Base-by-base conservation (phyloP, 1,284 basidiomycete species). In the Tausonia pullulans region DNA sequence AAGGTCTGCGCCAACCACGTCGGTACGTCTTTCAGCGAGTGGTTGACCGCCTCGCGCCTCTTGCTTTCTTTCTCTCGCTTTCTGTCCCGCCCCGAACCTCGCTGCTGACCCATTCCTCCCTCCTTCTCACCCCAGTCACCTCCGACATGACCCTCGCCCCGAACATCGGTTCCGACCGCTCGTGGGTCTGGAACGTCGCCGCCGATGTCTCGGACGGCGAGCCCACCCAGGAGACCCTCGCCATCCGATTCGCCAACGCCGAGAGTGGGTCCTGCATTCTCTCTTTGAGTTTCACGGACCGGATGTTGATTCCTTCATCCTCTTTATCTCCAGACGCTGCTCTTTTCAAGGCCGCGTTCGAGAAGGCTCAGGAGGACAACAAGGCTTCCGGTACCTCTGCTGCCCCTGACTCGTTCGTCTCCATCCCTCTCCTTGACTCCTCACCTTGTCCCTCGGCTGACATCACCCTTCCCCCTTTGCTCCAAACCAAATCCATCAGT, bases 1-100 rank as follows among this genome's bases (percentile, higher is more conserved):
- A 98, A 99, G 79, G 94, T 98, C 76, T 98, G 96, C 80, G 96
- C 96, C 68, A 99, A 99, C 81, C 96, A 98, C 80, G 80, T 84
- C 71, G 84, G 95, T 97, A 74, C 79, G 91, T 85, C 52, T 58
- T 59, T 60, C 27, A 27, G 27, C 16, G 11, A 7, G 9, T 58
- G 39, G 10, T 40, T 58, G 10, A 8, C 13, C 41, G 9, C 27
- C 40, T 44, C 43, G 14, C 53, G 53, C 39, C 27, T 55, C 27
- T 55, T 55, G 14, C 16, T 8, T 40, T 52, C 53, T 49, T 61
- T 54, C 49, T 44, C 14, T 58, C 52, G 44, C 53, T n/a, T 59
- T 56, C 14, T 14, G 27, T 27, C 27, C 27, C 27, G 27, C 27
- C 2, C 27, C 27, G 27, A 27, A 27, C 27, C 27, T 27, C 27